Base-by-base conservation (phyloP, 495 filamentous ascomycete species). In the Aspergillus bertholletiae region DNA sequence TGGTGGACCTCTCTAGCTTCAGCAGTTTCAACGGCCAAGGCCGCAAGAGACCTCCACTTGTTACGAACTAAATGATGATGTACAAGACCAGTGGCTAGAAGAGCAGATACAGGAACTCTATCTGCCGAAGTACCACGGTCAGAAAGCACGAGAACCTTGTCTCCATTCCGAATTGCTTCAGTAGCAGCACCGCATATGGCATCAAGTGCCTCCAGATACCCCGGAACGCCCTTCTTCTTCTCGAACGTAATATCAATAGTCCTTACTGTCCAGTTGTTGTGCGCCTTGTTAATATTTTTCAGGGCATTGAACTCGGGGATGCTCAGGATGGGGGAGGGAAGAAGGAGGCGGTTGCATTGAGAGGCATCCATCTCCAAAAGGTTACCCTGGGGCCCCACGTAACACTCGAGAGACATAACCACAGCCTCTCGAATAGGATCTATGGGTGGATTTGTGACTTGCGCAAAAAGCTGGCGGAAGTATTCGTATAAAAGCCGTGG, bases 1-100 rank as follows among this genome's bases (percentile, higher is more conserved):
- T 99, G 94, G 69, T 99, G 94, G 15, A 99, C 95, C 70, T 99
- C 94, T 70, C 94, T 89, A 62, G 94, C 95, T 71, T 99, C 94
- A 13, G 88, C 94, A 32, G 94, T 97, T 74, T 99, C 94, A 28
- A 97, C 84, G 40, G 96, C 80, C 37, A 99, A 70, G 15, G 92
- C 95, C 52, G 88, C 89, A 71, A 90, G 84, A 17, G 94, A 89
- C 63, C 94, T 85, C 90, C 92, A 96, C 74, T 95, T 95, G 78
- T 96, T 99, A 65, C 87, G 87, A 51, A 97, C 94, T 58, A 99
- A 81, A 70, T 97, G 92, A 65, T 99, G 94, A 70, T 99, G 94
- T 49, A 99, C 91, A 74, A 97, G 89, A 67, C 91, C 90, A 40
- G 90, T 95, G 26, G 92, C 93, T 45, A 99, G 76, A 22, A 97